Conservation (phyloP, 345 rosid species). For the Camelina neglecta region DNA sequence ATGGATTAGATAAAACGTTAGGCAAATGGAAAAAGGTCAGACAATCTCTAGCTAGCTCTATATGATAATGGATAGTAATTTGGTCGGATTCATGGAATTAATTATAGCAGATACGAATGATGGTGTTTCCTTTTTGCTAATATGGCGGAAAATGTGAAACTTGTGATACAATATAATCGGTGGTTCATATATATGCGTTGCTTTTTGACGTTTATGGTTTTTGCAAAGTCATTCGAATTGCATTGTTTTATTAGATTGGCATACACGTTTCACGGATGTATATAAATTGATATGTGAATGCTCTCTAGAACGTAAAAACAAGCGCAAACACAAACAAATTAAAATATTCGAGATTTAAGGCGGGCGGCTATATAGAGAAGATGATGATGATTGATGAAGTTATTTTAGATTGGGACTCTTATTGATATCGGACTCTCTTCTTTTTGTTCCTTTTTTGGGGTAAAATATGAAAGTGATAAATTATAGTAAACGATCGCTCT, state of each 20-base stretch:
- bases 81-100: not conserved
- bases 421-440: not conserved
- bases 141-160: not conserved
- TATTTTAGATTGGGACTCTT: not conserved
- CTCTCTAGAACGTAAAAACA: not conserved
- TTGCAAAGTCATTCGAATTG: slow-evolving; percentile 2
- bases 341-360: not conserved
- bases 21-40: not conserved
- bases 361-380: not conserved
- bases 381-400: slow-evolving; percentile 16
- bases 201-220: not conserved
- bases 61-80: not conserved
- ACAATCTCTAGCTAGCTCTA: not conserved
- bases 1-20: not conserved
- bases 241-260: not conserved
- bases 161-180: not conserved
- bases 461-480: slow-evolving; percentile 7
- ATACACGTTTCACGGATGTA: not conserved
- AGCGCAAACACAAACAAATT: slow-evolving; percentile 1
- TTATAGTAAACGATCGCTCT: slow-evolving; percentile 11
- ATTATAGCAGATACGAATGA: not conserved
- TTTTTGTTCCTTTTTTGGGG: not conserved
- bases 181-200: not conserved
- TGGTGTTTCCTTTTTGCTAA: not conserved
- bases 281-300: not conserved